phyloP scores from a whole-genome alignment of 352 stramenopile species.

The Phytopythium chamaehyphon region DNA sequence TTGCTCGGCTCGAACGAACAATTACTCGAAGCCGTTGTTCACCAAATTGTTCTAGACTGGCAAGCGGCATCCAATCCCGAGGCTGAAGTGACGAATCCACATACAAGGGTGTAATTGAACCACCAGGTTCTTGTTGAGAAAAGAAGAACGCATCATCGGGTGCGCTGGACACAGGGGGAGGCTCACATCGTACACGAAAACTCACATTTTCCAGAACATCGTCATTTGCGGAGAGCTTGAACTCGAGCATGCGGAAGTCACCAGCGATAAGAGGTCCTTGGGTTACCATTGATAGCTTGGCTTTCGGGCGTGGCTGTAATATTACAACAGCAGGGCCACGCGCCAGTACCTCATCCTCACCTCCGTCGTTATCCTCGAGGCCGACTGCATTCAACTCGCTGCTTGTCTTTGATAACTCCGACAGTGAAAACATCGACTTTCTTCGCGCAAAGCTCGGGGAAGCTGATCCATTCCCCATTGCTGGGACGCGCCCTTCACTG shows the following conservation, averaged over 20 bases:
- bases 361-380: constrained; percentile 22
- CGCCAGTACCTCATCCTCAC: constrained; percentile 34
- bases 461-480: constrained; percentile 81
- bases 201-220: constrained; percentile 58
- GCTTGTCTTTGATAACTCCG: constrained; percentile 24
- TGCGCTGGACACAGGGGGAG: constrained; percentile 34
- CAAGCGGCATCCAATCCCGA: constrained; percentile 32
- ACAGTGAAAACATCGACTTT: constrained; percentile 73
- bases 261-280: constrained; percentile 52
- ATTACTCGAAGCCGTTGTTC: constrained; percentile 49
- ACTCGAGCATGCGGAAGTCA: constrained; percentile 62
- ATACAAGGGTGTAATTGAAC: constrained; percentile 34
- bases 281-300: constrained; percentile 47
- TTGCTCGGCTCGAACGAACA: constrained; percentile 46
- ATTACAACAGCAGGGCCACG: constrained; percentile 57
- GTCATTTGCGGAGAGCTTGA: constrained; percentile 58
- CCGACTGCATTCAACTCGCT: constrained; percentile 20
- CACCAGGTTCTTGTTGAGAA: constrained; percentile 22
- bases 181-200: constrained; percentile 51
- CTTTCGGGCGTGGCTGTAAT: constrained; percentile 64
- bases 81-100: constrained; percentile 51
- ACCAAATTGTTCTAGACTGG: constrained; percentile 34
- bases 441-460: constrained; percentile 79
- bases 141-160: constrained; percentile 61
- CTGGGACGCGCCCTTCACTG: constrained; percentile 55